phyloP scores from a whole-genome alignment of 768 basidiomycete genomes.

The Clavulina sp. region DNA sequence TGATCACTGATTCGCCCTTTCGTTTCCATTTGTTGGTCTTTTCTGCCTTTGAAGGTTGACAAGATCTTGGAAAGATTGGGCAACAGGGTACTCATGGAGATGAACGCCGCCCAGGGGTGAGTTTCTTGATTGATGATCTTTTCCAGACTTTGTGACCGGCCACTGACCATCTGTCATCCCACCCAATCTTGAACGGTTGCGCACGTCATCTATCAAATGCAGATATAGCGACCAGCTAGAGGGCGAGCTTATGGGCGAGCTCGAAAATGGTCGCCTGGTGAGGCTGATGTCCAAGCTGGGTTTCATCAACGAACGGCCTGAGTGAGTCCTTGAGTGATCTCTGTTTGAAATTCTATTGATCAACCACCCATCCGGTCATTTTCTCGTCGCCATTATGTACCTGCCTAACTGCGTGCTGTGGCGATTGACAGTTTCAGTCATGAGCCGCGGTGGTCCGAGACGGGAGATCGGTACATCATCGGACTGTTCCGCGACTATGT shows the following conservation, averaged over 20 bases:
- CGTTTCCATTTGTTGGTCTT: no score
- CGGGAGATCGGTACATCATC: constrained; percentile 93
- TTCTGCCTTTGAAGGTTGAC: no score
- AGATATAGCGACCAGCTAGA: constrained; percentile 75
- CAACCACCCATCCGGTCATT: background rate
- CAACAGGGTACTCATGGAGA: constrained; percentile 50
- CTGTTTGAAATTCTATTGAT: background rate
- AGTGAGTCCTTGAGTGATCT: constrained; percentile 35
- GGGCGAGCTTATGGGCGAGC: constrained; percentile 64
- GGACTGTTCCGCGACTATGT: constrained; percentile 97
- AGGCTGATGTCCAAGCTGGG: constrained; percentile 84
- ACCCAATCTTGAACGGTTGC: background rate
- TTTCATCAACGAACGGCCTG: constrained; percentile 98
- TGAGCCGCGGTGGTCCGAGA: constrained; percentile 94
- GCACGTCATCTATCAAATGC: background rate
- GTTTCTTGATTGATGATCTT: constrained; percentile 13
- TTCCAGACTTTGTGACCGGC: background rate
- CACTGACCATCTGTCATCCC: background rate
- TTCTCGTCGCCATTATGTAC: background rate
- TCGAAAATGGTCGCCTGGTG: constrained; percentile 87
- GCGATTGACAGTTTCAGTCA: constrained; percentile 54
- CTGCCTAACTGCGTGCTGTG: background rate
- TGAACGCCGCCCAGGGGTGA: constrained; percentile 70
- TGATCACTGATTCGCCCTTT: no score
- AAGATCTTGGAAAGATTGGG: constrained; percentile 70